Percentiles rank a stretch among this genome's conserved stretches.
These are phyloP conservation scores for Penicillium alfredii DNA, from an alignment of 495 filamentous ascomycete genomes.

Conservation along the genomic window DNA sequence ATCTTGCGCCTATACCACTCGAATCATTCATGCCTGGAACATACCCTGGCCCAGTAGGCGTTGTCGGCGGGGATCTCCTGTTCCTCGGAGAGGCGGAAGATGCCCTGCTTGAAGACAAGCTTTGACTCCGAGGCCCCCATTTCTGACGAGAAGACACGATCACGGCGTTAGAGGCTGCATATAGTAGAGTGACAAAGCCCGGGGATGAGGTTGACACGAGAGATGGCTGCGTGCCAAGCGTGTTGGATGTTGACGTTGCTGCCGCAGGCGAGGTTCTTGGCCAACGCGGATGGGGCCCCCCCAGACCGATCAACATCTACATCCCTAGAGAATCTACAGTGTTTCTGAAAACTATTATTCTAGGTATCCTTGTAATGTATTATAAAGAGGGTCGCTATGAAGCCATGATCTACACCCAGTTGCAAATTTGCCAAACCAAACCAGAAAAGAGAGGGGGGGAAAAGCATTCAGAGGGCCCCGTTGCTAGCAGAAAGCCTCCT, in stretches of 20 bases:
- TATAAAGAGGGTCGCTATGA: slow-evolving; percentile 11
- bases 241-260: no score
- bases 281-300: no score
- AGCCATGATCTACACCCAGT: slow-evolving; percentile 6
- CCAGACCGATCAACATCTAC: no score
- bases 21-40: no score
- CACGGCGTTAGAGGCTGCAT: slow-evolving; percentile 25
- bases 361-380: slow-evolving; percentile 8
- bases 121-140: slow-evolving; percentile 99
- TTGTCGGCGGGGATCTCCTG: slow-evolving; percentile 82
- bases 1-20: no score
- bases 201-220: no score
- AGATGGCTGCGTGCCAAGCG: neutral
- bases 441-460: slow-evolving; percentile 5
- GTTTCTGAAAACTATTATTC: neutral
- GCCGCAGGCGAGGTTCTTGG: slow-evolving; percentile 8
- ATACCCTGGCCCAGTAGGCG: slow-evolving; percentile 86
- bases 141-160: slow-evolving; percentile 22
- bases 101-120: slow-evolving; percentile 97
- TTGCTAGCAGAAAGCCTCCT: slow-evolving; percentile 41
- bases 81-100: slow-evolving; percentile 93
- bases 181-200: slow-evolving; percentile 10
- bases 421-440: slow-evolving; percentile 8
- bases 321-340: no score
- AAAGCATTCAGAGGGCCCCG: slow-evolving; percentile 26